Percentiles rank a stretch among this genome's conserved stretches.
These are phyloP conservation scores for Alopecurus myosuroides DNA, from an alignment of 176 grass and related monocot species.

Conservation along the genomic window DNA sequence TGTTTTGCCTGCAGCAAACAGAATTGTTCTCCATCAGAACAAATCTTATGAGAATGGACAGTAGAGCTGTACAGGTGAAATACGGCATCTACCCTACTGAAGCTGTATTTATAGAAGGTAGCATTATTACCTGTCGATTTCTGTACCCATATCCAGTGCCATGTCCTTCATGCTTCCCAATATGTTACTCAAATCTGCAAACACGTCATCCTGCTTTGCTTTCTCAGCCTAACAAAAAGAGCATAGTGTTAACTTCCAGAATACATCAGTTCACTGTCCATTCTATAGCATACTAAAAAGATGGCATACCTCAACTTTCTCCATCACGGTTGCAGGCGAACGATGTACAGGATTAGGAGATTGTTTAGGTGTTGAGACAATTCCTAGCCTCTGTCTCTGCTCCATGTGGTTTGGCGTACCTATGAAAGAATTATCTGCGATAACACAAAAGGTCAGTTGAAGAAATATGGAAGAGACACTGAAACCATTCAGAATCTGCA, in stretches of 20 bases:
- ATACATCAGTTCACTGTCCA: not conserved
- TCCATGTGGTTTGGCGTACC: constrained; percentile 44
- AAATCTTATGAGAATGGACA: not conserved
- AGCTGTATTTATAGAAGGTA: not conserved
- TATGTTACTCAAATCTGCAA: constrained; percentile 60
- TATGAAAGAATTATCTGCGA: constrained; percentile 36
- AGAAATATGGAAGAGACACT: not conserved
- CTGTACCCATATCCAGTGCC: constrained; percentile 74
- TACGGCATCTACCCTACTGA: not conserved
- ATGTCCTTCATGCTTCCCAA: constrained; percentile 68
- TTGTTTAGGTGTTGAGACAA: constrained; percentile 36
- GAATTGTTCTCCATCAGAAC: not conserved
- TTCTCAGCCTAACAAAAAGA: constrained; percentile 48
- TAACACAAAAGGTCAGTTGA: constrained; percentile 15
- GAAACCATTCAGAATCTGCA: constrained; percentile 13
- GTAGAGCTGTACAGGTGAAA: not conserved
- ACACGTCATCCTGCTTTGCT: constrained; percentile 66
- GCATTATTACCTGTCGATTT: constrained; percentile 54
- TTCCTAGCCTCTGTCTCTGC: constrained; percentile 51
- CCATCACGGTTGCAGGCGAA: constrained; percentile 39
- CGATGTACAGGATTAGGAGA: constrained; percentile 24
- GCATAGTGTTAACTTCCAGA: not conserved
- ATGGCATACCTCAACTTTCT: constrained; percentile 63
- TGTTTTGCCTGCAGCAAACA: constrained; percentile 65
- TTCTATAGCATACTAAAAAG: constrained; percentile 4